Conservation (phyloP, 352 stramenopile species). For the Thalassiosira hispida region DNA sequence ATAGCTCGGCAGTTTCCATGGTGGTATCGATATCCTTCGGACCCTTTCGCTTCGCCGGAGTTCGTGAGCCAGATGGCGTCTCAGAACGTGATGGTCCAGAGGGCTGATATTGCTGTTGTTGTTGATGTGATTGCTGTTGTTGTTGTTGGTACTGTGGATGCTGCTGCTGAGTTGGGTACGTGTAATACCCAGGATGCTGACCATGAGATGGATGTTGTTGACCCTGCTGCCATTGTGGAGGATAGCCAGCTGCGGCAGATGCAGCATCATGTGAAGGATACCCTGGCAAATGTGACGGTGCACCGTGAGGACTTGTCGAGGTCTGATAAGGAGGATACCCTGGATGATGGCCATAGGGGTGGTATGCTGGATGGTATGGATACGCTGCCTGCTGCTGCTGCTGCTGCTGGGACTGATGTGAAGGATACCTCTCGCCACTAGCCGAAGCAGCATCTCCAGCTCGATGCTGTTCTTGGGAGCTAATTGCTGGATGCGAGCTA, state of each 20-base stretch:
- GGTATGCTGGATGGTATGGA: slow-evolving; percentile 31
- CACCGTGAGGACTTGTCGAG: slow-evolving; percentile 1
- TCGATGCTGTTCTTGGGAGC: too few species aligned
- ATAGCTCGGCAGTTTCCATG: slow-evolving; percentile 38
- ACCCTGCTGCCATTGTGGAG: slow-evolving; percentile 6
- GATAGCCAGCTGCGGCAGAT: slow-evolving; percentile 3
- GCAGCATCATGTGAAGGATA: slow-evolving; percentile 24
- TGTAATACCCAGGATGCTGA: slow-evolving; percentile 29
- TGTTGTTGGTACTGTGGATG: slow-evolving; percentile 16
- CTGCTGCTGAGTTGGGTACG: slow-evolving; percentile 22
- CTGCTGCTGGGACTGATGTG: slow-evolving; percentile 14
- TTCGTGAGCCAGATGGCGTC: slow-evolving; percentile 8
- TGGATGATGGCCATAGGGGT: slow-evolving; percentile 27
- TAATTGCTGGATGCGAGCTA: not conserved
- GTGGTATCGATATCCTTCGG: slow-evolving; percentile 32
- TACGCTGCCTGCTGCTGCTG: slow-evolving; percentile 35
- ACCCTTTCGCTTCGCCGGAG: slow-evolving; percentile 39
- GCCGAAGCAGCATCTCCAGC: not conserved
- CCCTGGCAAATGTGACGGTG: not conserved
- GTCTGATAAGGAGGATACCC: slow-evolving; percentile 20
- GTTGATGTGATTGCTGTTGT: not conserved
- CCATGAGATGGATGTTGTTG: not conserved
- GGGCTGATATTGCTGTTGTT: slow-evolving; percentile 4
- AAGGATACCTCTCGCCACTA: not conserved
- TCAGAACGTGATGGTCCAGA: not conserved